Percentiles rank a stretch among this genome's conserved stretches.
phyloP scores from a whole-genome alignment of 2,329 filamentous ascomycete genomes.

The Pseudocercospora vitis region DNA sequence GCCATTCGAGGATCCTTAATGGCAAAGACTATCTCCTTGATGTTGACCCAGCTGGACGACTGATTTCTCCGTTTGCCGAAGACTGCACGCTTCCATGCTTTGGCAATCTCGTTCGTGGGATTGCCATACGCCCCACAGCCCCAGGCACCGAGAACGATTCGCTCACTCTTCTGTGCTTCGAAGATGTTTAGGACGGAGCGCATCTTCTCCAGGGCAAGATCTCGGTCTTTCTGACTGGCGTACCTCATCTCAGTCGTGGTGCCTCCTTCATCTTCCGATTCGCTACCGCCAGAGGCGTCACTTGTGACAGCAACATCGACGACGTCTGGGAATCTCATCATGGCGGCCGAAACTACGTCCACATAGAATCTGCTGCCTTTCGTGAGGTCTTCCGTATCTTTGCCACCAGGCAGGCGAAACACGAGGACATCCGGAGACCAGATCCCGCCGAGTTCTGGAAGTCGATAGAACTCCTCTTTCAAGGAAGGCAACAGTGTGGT shows the following conservation, averaged over 20 bases:
- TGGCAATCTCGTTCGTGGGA: slow-evolving; percentile 58
- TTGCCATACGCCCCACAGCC: slow-evolving; percentile 65
- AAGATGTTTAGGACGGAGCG: slow-evolving; percentile 56
- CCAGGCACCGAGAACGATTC: slow-evolving; percentile 61
- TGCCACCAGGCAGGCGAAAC: slow-evolving; percentile 47
- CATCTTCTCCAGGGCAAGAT: slow-evolving; percentile 56
- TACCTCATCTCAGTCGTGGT: slow-evolving; percentile 36
- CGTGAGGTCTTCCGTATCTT: slow-evolving; percentile 39
- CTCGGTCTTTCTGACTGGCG: slow-evolving; percentile 48
- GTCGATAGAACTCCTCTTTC: slow-evolving; percentile 57
- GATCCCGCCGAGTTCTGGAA: slow-evolving; percentile 58
- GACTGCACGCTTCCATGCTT: slow-evolving; percentile 40
- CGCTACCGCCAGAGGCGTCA: slow-evolving; percentile 35
- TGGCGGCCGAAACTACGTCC: slow-evolving; percentile 58
- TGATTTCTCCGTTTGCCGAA: slow-evolving; percentile 11
- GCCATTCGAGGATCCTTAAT: slow-evolving; percentile 56
- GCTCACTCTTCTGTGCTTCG: slow-evolving; percentile 46
- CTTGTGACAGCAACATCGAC: slow-evolving; percentile 35
- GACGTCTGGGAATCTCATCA: slow-evolving; percentile 58
- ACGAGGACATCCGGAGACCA: slow-evolving; percentile 60
- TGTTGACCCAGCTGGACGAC: slow-evolving; percentile 28
- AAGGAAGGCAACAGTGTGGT: slow-evolving; percentile 61
- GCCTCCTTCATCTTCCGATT: slow-evolving; percentile 30
- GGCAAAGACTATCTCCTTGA: slow-evolving; percentile 59
- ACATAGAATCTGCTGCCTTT: slow-evolving; percentile 56